Conservation (phyloP, 257 asterid species). For the Mitragyna speciosa region DNA sequence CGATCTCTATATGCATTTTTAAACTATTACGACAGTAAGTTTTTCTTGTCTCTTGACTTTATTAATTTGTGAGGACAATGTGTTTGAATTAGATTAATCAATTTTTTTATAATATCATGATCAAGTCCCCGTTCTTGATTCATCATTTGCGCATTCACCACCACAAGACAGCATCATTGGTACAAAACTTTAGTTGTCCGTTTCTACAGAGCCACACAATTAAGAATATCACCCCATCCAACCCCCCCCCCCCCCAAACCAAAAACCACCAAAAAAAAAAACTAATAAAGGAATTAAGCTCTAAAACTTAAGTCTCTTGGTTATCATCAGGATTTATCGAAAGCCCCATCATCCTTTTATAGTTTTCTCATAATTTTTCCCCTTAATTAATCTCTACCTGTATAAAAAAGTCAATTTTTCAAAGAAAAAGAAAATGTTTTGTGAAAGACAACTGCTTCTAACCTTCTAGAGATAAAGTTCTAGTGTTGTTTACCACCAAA, state of each 20-base stretch:
- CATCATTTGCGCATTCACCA: constrained; percentile 41
- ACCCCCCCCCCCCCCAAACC: neutral
- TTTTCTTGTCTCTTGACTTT: neutral
- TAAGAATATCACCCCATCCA: too few species aligned
- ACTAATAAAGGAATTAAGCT: constrained; percentile 13
- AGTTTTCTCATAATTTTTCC: neutral
- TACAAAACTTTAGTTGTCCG: constrained; percentile 42
- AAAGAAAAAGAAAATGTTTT: neutral
- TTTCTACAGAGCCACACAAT: constrained; percentile 22
- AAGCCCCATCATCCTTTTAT: constrained; percentile 31
- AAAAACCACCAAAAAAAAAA: neutral
- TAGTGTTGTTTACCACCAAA: constrained; percentile 44
- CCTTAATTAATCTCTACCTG: neutral
- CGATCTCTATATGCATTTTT: neutral
- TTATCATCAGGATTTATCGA: constrained; percentile 24
- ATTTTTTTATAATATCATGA: neutral
- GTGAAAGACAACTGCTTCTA: constrained; percentile 40
- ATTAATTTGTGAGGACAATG: constrained; percentile 2
- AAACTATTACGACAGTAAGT: too few species aligned
- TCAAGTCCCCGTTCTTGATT: constrained; percentile 18
- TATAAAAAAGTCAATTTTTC: constrained; percentile 11
- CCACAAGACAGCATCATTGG: constrained; percentile 63
- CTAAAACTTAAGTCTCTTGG: constrained; percentile 19
- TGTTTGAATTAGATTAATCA: constrained; percentile 4
- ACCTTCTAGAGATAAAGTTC: constrained; percentile 42